Evolutionary conservation across 306 rosid genomes (phyloP).

Genomic region (Cyclanthera cordifolia): DNA sequence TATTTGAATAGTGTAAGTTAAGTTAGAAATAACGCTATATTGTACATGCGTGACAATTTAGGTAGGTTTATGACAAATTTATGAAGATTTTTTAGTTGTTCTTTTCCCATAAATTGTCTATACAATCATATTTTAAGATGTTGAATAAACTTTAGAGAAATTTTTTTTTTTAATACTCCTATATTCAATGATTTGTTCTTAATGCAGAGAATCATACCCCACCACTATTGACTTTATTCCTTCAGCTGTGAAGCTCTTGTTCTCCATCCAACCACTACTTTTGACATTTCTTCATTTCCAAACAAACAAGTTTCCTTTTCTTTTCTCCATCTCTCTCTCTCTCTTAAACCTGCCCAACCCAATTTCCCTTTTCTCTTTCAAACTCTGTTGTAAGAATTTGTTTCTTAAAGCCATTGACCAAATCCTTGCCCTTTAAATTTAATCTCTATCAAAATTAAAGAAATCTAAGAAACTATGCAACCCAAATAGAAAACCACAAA

Average conservation of each 20-base stretch:
- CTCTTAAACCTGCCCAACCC: constrained; percentile 5
- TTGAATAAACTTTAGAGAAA: too few relatives aligned
- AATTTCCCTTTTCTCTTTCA: background rate
- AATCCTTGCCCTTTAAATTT: background rate
- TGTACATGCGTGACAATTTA: too few relatives aligned
- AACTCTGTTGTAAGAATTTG: background rate
- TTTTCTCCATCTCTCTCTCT: background rate
- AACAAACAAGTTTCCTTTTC: constrained; percentile 1
- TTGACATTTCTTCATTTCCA: background rate
- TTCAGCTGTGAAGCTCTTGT: background rate
- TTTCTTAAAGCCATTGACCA: constrained; percentile 12
- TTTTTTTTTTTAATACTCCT: too few relatives aligned
- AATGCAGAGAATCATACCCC: too few relatives aligned
- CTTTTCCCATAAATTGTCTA: too few relatives aligned
- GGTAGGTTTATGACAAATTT: too few relatives aligned
- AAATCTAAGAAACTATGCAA: background rate
- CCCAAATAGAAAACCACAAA: background rate
- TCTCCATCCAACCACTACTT: background rate
- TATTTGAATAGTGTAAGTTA: too few relatives aligned
- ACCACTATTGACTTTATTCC: constrained; percentile 3
- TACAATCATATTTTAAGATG: too few relatives aligned
- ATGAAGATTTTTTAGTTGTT: too few relatives aligned
- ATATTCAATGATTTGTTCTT: too few relatives aligned
- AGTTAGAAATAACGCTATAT: too few relatives aligned
- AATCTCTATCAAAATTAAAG: background rate